Base-by-base conservation (phyloP, 768 basidiomycete genomes). In the Suillus variegatus region DNA sequence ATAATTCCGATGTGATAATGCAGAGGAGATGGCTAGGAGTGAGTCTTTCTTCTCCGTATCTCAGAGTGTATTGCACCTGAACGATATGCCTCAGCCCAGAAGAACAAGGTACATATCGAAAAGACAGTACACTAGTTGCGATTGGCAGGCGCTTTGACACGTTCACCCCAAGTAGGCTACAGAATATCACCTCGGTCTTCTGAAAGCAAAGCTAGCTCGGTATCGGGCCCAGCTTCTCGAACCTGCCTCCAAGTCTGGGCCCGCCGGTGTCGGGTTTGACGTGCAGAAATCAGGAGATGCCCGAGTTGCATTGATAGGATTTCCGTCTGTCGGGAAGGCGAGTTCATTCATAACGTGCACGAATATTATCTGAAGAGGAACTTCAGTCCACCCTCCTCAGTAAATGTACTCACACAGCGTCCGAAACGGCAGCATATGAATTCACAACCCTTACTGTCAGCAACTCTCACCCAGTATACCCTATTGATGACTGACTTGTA, bases 21-120 rank as follows among this genome's bases (percentile, higher is more conserved):
- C 74, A 95, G 94, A 95, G 88, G 96, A 98, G 86, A 97, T 99
- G 96, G 90, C 93, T 68, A 86, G 95, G 79, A 98, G 95, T 94
- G 76, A 82, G 91, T 83, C 2, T 36, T 61, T 18, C n/a, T 35
- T 22, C 28, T 9, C 18, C 36, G n/a, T 67, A 35, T 35, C 7
- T 52, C 32, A 32, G 32, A 16, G 36, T 62, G 2, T 36, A 47
- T 25, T 64, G 69, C 35, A 66, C 52, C 22, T 40, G 20, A 68
- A 10, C 18, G 13, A n/a, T 22, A 14, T 46, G 22, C 46, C 35
- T 63, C 43, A 95, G 93, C 94, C 60, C 95, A 97, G 81, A 98
- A 98, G 83, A 98, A 98, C 78, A 97, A 94, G 86, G 95, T 90
- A 67, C 51, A 2, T n/a, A 8, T 41, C 68, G 60, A 36, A 36